phyloP scores from a whole-genome alignment of 768 basidiomycete genomes.

The Phanerochaete carnosa region DNA sequence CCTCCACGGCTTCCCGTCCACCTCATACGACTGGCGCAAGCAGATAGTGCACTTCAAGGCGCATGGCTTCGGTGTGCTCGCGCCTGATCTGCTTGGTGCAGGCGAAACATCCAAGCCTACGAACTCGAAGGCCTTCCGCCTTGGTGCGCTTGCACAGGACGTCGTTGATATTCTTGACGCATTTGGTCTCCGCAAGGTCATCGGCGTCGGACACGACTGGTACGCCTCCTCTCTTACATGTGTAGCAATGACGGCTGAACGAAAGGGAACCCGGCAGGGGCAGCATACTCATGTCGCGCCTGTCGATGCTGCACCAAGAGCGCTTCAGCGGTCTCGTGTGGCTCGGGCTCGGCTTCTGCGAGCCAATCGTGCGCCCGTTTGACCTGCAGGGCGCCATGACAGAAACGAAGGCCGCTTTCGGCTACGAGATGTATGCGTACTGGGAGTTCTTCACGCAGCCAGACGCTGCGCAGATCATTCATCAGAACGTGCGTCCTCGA shows the following conservation, averaged over 20 bases:
- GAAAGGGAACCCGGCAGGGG: constrained; percentile 13
- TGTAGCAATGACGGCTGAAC: constrained; percentile 5
- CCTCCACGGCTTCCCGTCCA: constrained; percentile 43
- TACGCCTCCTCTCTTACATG: not conserved
- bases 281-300: constrained; percentile 11
- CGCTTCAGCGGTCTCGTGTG: constrained; percentile 40
- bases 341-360: constrained; percentile 33
- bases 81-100: constrained; percentile 47
- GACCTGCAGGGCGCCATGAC: constrained; percentile 19
- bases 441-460: constrained; percentile 6
- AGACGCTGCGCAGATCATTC: not conserved
- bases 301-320: constrained; percentile 35
- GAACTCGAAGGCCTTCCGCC: constrained; percentile 24
- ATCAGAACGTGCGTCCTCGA: constrained; percentile 35
- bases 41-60: constrained; percentile 36
- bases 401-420: constrained; percentile 21
- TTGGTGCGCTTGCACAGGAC: constrained; percentile 25
- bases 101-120: constrained; percentile 44
- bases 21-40: constrained; percentile 38
- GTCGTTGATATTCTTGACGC: constrained; percentile 33
- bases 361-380: constrained; percentile 20
- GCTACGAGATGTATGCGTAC: constrained; percentile 14
- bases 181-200: constrained; percentile 21
- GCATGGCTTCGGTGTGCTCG: constrained; percentile 41
- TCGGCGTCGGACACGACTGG: constrained; percentile 36